A percentile compares a stretch with the other conserved stretches of the same genome.
phyloP scores from a whole-genome alignment of 2,329 filamentous ascomycete species.

The Capronia epimyces region DNA sequence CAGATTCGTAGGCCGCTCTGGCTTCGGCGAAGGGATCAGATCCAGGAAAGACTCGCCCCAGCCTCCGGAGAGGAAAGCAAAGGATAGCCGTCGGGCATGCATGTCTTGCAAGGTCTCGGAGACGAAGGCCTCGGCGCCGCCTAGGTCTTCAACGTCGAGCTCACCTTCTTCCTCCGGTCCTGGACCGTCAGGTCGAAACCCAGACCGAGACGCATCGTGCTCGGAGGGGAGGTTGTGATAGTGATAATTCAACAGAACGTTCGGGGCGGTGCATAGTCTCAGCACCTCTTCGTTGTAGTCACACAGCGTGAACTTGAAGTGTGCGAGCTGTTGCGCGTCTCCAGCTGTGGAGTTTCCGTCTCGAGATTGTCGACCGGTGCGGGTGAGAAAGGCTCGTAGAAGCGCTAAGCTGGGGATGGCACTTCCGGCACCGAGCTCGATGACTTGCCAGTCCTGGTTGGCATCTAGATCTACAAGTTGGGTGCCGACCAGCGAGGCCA shows the following conservation, averaged over 20 bases:
- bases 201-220: too few species aligned
- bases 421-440: conserved; percentile 58
- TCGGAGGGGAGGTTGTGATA: too few species aligned
- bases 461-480: too few species aligned
- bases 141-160: conserved; percentile 21
- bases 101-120: conserved; percentile 47
- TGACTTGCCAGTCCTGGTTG: conserved; percentile 39
- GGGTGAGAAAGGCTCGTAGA: conserved; percentile 46
- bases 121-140: conserved; percentile 48
- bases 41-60: conserved; percentile 50
- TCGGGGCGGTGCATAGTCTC: conserved; percentile 56
- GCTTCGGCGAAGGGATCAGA: conserved; percentile 30
- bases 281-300: conserved; percentile 60
- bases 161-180: conserved; percentile 33
- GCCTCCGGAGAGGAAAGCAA: conserved; percentile 55
- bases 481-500: conserved; percentile 37
- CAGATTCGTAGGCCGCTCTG: conserved; percentile 2
- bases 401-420: conserved; percentile 54
- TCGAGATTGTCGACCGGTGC: not conserved
- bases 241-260: conserved; percentile 52
- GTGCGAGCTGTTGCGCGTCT: conserved; percentile 16
- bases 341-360: not conserved
- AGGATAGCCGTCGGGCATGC: conserved; percentile 37
- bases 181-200: conserved; percentile 1
- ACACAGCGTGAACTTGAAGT: conserved; percentile 51